These are phyloP conservation scores for Paraphaeosphaeria minitans DNA, from an alignment of 2,329 filamentous ascomycete genomes.

Conservation along the genomic window DNA sequence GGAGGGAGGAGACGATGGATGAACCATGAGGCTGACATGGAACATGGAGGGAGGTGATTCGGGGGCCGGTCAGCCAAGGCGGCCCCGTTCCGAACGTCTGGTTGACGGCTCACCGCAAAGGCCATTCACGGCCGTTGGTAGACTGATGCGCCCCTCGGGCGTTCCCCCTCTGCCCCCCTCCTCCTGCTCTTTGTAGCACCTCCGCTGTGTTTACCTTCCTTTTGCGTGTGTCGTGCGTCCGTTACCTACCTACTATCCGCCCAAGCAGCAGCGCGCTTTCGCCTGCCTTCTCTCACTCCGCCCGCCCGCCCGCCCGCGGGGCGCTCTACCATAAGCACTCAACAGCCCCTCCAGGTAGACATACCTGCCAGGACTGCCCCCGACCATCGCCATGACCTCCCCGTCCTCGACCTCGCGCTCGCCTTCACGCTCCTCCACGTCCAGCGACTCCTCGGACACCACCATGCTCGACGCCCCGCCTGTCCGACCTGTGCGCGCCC, in stretches of 20 bases:
- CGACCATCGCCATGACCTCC: conserved; percentile 32
- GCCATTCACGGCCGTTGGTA: background rate
- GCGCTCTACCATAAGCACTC: conserved; percentile 6
- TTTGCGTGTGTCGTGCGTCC: background rate
- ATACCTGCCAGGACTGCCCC: background rate
- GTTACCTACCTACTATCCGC: background rate
- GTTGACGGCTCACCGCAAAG: background rate
- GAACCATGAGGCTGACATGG: background rate
- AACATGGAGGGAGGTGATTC: background rate
- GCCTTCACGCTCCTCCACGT: conserved; percentile 36
- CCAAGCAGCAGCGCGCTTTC: background rate
- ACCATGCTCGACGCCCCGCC: conserved; percentile 42
- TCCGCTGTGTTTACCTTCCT: background rate
- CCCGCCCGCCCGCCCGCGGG: background rate
- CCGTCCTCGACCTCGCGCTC: conserved; percentile 35
- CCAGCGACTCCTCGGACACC: conserved; percentile 37
- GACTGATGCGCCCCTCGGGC: background rate
- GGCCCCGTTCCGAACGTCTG: conserved; percentile 10
- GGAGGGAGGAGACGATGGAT: background rate
- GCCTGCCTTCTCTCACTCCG: background rate
- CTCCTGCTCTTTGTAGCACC: background rate
- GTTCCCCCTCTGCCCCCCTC: background rate
- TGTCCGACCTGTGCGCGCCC: conserved; percentile 33
- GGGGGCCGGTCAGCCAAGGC: conserved; percentile 1
- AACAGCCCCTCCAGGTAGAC: background rate